Percentiles rank a stretch among this genome's conserved stretches.
These are phyloP conservation scores for Fomitopsis pulvina DNA, from an alignment of 768 basidiomycete genomes.

Conservation along the genomic window DNA sequence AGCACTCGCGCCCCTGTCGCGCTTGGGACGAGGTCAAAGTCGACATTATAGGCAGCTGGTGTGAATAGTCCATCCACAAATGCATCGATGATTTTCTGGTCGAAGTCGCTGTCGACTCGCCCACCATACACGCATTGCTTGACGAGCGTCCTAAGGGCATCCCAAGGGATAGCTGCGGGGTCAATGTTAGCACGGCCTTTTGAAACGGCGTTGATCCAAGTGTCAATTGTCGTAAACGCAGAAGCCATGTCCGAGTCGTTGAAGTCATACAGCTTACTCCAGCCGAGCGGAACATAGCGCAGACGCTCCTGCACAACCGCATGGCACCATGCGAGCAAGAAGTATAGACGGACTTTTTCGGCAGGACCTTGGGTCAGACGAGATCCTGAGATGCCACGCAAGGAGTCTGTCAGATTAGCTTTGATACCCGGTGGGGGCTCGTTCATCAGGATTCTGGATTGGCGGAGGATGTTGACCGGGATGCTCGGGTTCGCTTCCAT, in stretches of 20 bases:
- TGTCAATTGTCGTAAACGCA: conserved; percentile 86
- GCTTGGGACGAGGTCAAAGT: conserved; percentile 81
- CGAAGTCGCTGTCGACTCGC: conserved; percentile 90
- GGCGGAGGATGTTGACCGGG: conserved; percentile 93
- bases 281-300: conserved; percentile 92
- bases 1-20: conserved; percentile 51
- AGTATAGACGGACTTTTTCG: conserved; percentile 90
- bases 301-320: conserved; percentile 95
- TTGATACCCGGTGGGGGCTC: conserved; percentile 97
- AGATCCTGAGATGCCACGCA: conserved; percentile 62
- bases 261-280: conserved; percentile 97
- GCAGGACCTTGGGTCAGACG: conserved; percentile 81
- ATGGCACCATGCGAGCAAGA: conserved; percentile 98
- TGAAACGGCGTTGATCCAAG: conserved; percentile 75
- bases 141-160: conserved; percentile 86
- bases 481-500: conserved; percentile 96
- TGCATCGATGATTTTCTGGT: conserved; percentile 86
- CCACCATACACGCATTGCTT: conserved; percentile 97
- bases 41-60: conserved; percentile 82
- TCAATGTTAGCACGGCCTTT: conserved; percentile 91
- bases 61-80: conserved; percentile 92
- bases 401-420: conserved; percentile 89
- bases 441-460: conserved; percentile 96
- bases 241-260: conserved; percentile 98
- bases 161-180: conserved; percentile 90